Evolutionary conservation across 306 rosid species (phyloP).

Genomic region (Delonix regia): DNA sequence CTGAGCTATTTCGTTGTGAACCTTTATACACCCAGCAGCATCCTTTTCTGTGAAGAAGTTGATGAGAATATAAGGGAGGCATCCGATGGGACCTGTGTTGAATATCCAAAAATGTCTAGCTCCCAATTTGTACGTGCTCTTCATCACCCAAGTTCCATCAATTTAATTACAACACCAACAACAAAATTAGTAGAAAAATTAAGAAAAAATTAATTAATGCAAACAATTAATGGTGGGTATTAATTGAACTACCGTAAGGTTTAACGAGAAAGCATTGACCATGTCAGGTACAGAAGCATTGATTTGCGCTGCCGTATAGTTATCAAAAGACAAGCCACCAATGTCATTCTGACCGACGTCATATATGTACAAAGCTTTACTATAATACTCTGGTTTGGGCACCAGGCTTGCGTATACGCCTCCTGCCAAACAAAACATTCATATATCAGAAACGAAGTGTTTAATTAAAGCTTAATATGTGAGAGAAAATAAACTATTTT

Average conservation of each 20-base stretch:
- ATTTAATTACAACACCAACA: neutral
- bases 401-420: neutral
- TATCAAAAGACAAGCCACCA: neutral
- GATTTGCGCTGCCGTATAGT: neutral
- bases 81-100: neutral
- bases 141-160: no score
- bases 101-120: neutral
- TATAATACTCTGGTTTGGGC: neutral
- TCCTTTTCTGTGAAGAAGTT: neutral
- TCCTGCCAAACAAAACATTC: neutral
- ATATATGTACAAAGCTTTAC: neutral
- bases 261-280: neutral
- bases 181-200: no score
- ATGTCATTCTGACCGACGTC: neutral
- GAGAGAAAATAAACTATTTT: no score
- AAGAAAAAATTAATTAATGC: no score
- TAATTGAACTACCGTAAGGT: neutral
- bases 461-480: no score
- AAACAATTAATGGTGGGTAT: no score
- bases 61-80: neutral
- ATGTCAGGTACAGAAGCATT: neutral
- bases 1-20: neutral
- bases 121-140: neutral
- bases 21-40: neutral
- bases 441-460: neutral